Evolutionary conservation across 257 asterid genomes (phyloP), one percentile per base, ranked within the genome.

Genomic region (Scutellaria baicalensis): DNA sequence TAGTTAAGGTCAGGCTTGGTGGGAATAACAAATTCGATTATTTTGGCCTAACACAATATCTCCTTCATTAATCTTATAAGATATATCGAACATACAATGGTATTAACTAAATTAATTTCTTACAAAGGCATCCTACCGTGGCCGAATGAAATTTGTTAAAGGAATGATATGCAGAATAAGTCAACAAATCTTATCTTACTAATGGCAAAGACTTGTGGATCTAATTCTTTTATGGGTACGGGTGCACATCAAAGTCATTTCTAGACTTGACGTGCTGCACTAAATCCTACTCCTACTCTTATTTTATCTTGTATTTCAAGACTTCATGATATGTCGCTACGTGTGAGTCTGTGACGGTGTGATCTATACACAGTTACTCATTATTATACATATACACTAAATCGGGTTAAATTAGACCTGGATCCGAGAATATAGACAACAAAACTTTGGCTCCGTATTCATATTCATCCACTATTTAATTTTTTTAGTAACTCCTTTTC

Each of bases 401-500:
- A 39, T 58, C n/a, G 58, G 38, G n/a, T 4, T 20, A 3, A 42
- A 48, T 71, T 38, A 17, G 3, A 5, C 43, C 17, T 10, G 6
- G 20, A 31, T 69, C 74, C 49, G 62, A 71, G 4, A 68, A 45
- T 6, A 64, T 47, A 10, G 36, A 21, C 33, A 27, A 27, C 2
- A 27, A 27, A 27, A 27, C 44, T 40, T 40, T 40, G 44, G 8
- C 33, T 27, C 50, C 8, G 40, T 16, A n/a, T 38, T 35, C 52
- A n/a, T 68, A 56, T 48, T 21, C 76, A 72, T 68, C 70, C 84
- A 71, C 48, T 63, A 64, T 27, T 1, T 1, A 10, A 5, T 49
- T 2, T 20, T 6, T 49, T 49, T 21, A 6, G 6, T 39, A 64
- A 48, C 76, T 56, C 54, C 67, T 61, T 17, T 18, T 45, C 55